These are phyloP conservation scores for Periconia digitata DNA, from an alignment of 2,329 filamentous ascomycete genomes.

Conservation along the genomic window DNA sequence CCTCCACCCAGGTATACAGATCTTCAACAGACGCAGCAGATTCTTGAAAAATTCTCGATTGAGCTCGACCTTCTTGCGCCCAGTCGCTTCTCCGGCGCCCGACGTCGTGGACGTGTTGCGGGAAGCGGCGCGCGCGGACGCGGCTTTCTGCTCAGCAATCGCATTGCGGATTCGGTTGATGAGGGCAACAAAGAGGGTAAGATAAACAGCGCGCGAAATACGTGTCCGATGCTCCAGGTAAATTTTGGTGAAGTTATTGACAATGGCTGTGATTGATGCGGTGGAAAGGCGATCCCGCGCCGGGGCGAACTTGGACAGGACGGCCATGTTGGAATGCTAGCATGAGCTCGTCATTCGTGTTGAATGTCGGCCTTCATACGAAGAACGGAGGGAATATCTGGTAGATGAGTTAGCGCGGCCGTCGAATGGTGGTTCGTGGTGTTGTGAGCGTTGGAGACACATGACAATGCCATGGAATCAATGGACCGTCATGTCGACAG, in stretches of 20 bases:
- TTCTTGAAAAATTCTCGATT: constrained; percentile 85
- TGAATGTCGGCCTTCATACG: not conserved
- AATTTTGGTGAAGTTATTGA: constrained; percentile 40
- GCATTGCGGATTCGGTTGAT: constrained; percentile 85
- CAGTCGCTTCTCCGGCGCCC: constrained; percentile 40
- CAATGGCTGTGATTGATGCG: constrained; percentile 37
- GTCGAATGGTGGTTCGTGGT: not conserved
- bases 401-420: not conserved
- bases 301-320: constrained; percentile 43
- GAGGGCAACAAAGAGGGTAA: constrained; percentile 45
- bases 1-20: constrained; percentile 87
- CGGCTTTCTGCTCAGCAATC: constrained; percentile 89
- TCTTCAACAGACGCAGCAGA: constrained; percentile 74
- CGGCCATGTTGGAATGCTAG: constrained; percentile 37
- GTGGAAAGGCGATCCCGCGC: constrained; percentile 30
- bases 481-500: not conserved
- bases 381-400: not conserved
- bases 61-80: constrained; percentile 81
- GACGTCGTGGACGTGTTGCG: constrained; percentile 48
- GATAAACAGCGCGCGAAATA: constrained; percentile 46
- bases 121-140: constrained; percentile 65
- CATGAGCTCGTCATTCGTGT: constrained; percentile 20
- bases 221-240: constrained; percentile 44
- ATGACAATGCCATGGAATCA: not conserved
- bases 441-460: not conserved